These are phyloP conservation scores for Roridomyces roridus DNA, from an alignment of 768 basidiomycete species.

Conservation along the genomic window DNA sequence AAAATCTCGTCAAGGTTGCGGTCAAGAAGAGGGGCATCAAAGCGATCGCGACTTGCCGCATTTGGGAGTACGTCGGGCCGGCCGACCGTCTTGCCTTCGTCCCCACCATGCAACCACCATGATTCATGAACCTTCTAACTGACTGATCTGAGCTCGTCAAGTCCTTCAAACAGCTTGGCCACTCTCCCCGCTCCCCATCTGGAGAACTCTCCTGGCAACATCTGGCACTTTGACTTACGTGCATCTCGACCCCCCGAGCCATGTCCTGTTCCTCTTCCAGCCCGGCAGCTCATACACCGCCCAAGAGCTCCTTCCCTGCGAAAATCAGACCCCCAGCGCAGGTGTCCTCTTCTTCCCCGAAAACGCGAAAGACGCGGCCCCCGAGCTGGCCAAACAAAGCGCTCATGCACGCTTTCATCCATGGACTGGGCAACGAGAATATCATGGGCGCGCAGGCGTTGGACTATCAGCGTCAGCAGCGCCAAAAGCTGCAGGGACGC, in stretches of 20 bases:
- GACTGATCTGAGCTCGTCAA: too few relatives aligned
- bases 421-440: slow-evolving; percentile 25
- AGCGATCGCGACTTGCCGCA: too few relatives aligned
- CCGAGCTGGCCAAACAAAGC: slow-evolving; percentile 34
- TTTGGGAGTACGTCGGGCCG: too few relatives aligned
- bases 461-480: too few relatives aligned
- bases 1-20: too few relatives aligned
- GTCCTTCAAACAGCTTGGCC: slow-evolving; percentile 3
- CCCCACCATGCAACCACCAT: too few relatives aligned
- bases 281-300: slow-evolving; percentile 32
- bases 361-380: slow-evolving; percentile 34
- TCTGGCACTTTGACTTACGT: slow-evolving; percentile 44
- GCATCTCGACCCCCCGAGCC: slow-evolving; percentile 38
- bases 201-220: slow-evolving; percentile 21
- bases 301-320: slow-evolving; percentile 31
- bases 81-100: too few relatives aligned
- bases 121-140: too few relatives aligned
- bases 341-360: slow-evolving; percentile 39
- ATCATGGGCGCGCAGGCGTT: too few relatives aligned
- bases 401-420: slow-evolving; percentile 34
- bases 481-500: too few relatives aligned
- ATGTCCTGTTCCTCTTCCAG: slow-evolving; percentile 36
- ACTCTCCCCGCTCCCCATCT: background rate
- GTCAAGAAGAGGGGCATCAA: too few relatives aligned
- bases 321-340: background rate